Evolutionary conservation across 345 rosid genomes (phyloP).

Genomic region (Streptanthus diversifolius): DNA sequence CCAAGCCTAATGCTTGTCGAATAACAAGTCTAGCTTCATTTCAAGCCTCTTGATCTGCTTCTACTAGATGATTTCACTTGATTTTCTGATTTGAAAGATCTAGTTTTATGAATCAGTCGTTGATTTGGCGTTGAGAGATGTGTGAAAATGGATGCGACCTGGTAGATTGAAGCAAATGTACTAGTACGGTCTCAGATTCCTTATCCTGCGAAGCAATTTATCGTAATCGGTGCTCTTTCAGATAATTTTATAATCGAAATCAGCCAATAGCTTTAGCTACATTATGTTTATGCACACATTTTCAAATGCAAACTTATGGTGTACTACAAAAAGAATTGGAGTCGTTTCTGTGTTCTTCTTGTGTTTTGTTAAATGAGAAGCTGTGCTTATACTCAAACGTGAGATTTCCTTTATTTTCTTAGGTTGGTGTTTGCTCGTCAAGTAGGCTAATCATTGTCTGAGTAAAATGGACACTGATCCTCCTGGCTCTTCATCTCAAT

Average conservation of each 20-base stretch:
- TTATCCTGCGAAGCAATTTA: background rate
- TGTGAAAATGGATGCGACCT: background rate
- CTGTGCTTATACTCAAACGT: background rate
- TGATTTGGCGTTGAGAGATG: background rate
- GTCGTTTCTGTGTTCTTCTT: background rate
- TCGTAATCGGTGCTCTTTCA: background rate
- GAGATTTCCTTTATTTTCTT: background rate
- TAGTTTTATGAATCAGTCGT: background rate
- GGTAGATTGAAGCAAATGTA: background rate
- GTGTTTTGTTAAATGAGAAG: background rate
- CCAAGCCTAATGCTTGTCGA: slow-evolving; percentile 1
- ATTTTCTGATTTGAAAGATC: background rate
- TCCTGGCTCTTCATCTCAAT: slow-evolving; percentile 36
- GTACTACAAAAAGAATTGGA: too few relatives aligned
- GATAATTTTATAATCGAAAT: background rate
- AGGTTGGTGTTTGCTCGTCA: slow-evolving; percentile 13
- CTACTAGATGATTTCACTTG: background rate
- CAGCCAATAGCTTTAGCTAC: background rate
- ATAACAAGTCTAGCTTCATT: background rate
- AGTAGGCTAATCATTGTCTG: background rate
- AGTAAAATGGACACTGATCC: slow-evolving; percentile 48
- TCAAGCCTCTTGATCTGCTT: slow-evolving; percentile 19
- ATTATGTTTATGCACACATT: background rate
- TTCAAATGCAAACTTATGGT: too few relatives aligned
- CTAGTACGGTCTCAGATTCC: background rate